Base-by-base conservation (phyloP, 208 protist species). In the Tritrichomonas musculus region DNA sequence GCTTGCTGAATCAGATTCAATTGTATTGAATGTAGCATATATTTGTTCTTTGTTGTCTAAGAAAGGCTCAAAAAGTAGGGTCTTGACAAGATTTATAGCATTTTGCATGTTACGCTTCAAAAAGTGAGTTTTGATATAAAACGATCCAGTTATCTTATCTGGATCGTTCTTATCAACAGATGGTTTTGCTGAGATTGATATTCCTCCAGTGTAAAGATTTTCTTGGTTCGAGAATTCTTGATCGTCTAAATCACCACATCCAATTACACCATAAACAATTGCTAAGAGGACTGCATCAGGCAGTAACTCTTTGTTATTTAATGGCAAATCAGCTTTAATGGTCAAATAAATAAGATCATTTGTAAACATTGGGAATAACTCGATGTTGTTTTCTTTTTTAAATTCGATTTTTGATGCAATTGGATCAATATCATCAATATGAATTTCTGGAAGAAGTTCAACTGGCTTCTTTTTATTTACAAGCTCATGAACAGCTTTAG, bases 11-110 rank as follows among this genome's bases (percentile, higher is more conserved):
- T 82, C 73, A 27, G 13, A n/a, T 49, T 20, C 41, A 1, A 57
- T 9, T 47, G 47, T 39, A 50, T 88, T 88, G 14, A 49, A n/a
- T 39, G 57, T 47, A 39, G 47, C 41, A 57, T 53, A 33, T 39
- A 88, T 57, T 20, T 88, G 77, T 33, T 88, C 77, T 57, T 88
- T 57, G 77, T 88, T 88, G 17, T 88, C 77, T 17, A 88, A 30
- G 17, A 44, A 55, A 17, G 77, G 77, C 22, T 88, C 47, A 20
- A 57, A 57, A 57, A 88, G 9, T n/a, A 88, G 13, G 25, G 8
- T 39, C 8, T 47, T 25, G 5, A 88, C 0, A 22, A 88, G 36
- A 11, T 25, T 82, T 20, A 47, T 82, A 30, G 33, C 41, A 41
- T 47, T 82, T 8, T 82, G 47, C 22, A 30, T 82, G 30, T 82